Evolutionary conservation across 768 basidiomycete species (phyloP).

Genomic region (Suillus subaureus): DNA sequence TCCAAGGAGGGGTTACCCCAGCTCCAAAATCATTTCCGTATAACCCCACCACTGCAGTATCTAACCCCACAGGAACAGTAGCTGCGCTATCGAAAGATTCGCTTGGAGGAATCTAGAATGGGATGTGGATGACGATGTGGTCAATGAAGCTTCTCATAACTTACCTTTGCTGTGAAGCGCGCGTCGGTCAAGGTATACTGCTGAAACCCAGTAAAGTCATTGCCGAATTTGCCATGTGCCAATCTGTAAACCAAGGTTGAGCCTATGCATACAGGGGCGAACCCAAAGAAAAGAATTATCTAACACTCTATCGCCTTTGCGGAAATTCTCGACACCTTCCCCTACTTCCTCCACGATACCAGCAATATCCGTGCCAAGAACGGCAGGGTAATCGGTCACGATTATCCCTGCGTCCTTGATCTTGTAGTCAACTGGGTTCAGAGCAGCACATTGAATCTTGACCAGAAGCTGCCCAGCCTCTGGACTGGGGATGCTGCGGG

Average conservation of each 20-base stretch:
- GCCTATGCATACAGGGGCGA: slow-evolving; percentile 17
- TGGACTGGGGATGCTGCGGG: slow-evolving; percentile 33
- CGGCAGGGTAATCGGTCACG: slow-evolving; percentile 36
- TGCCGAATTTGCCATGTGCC: slow-evolving; percentile 29
- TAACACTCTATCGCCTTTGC: slow-evolving; percentile 44
- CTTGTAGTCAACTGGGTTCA: slow-evolving; percentile 52
- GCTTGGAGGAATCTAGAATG: slow-evolving; percentile 44
- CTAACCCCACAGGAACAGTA: slow-evolving; percentile 48
- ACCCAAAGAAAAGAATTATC: slow-evolving; percentile 9
- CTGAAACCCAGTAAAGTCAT: slow-evolving; percentile 40
- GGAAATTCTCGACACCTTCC: slow-evolving; percentile 35
- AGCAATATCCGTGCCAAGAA: slow-evolving; percentile 39
- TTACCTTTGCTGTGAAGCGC: slow-evolving; percentile 41
- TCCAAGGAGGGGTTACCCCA: slow-evolving; percentile 41
- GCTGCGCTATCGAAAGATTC: slow-evolving; percentile 48
- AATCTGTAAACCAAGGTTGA: slow-evolving; percentile 27
- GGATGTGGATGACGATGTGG: neutral
- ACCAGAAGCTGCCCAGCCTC: slow-evolving; percentile 44
- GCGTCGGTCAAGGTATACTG: slow-evolving; percentile 39
- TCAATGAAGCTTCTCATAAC: neutral
- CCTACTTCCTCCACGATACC: slow-evolving; percentile 44
- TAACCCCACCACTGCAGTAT: slow-evolving; percentile 48
- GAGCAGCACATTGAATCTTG: slow-evolving; percentile 38
- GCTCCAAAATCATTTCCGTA: slow-evolving; percentile 43
- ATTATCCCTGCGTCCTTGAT: slow-evolving; percentile 34